Conservation (phyloP, 208 protist genomes). For the Leishmania aethiopica region DNA sequence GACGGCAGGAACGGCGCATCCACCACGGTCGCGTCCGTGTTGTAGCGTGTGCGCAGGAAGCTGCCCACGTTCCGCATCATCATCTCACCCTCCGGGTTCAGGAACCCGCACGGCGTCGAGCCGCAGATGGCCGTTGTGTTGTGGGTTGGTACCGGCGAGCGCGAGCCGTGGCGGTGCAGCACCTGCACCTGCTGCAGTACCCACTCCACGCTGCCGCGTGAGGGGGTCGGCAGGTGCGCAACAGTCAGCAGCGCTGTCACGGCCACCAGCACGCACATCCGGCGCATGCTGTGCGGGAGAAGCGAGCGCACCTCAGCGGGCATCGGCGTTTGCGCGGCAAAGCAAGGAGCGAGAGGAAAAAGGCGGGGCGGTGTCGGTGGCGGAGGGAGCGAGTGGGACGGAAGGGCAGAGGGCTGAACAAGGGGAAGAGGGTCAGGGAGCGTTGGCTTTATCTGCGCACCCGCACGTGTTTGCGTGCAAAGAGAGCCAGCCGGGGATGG, state of each 20-base stretch:
- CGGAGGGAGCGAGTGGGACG: background rate
- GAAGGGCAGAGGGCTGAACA: background rate
- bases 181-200: slow-evolving; percentile 37
- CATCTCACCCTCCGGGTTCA: slow-evolving; percentile 37
- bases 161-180: slow-evolving; percentile 57
- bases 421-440: background rate
- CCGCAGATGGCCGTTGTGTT: slow-evolving; percentile 41
- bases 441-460: background rate
- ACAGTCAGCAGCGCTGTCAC: slow-evolving; percentile 14
- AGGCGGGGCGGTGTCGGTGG: background rate
- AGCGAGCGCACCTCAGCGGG: background rate
- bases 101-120: slow-evolving; percentile 41
- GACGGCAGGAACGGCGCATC: slow-evolving; percentile 29
- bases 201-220: slow-evolving; percentile 12
- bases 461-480: background rate
- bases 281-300: slow-evolving; percentile 13
- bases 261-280: slow-evolving; percentile 7
- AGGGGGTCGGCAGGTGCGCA: slow-evolving; percentile 15
- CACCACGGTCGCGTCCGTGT: slow-evolving; percentile 23
- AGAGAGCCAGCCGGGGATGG: background rate
- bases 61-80: slow-evolving; percentile 45
- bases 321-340: background rate
- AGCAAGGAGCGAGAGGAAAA: background rate
- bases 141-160: slow-evolving; percentile 14
- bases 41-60: slow-evolving; percentile 46